These are phyloP conservation scores for Suhomyces kunorum DNA, from an alignment of 1,139 yeast genomes.

Conservation along the genomic window DNA sequence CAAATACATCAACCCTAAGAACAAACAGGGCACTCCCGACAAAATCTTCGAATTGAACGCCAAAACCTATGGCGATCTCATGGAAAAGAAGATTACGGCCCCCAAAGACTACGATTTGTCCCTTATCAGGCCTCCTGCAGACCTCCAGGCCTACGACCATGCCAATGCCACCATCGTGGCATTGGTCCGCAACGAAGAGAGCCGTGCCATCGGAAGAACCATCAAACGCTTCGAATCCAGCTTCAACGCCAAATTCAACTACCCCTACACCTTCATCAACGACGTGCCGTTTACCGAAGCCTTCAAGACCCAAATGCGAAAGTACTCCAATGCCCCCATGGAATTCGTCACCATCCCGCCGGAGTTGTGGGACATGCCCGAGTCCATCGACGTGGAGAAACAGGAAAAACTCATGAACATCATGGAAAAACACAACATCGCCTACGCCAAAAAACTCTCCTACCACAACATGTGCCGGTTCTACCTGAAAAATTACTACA, in stretches of 20 bases:
- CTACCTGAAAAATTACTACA: slow-evolving; percentile 63
- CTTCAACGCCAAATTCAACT: slow-evolving; percentile 68
- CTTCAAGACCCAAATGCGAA: slow-evolving; percentile 49
- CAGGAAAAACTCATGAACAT: slow-evolving; percentile 42
- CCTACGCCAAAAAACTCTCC: slow-evolving; percentile 62
- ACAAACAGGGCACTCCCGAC: slow-evolving; percentile 29
- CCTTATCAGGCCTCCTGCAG: slow-evolving; percentile 34
- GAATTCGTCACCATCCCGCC: slow-evolving; percentile 59
- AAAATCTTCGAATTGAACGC: slow-evolving; percentile 37
- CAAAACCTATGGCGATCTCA: slow-evolving; percentile 32
- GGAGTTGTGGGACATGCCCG: slow-evolving; percentile 68
- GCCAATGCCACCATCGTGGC: slow-evolving; percentile 78
- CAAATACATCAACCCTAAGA: slow-evolving; percentile 33
- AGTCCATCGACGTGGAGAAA: slow-evolving; percentile 47
- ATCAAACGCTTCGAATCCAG: slow-evolving; percentile 59
- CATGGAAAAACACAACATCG: slow-evolving; percentile 50
- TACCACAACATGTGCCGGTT: slow-evolving; percentile 82
- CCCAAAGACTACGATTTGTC: slow-evolving; percentile 50
- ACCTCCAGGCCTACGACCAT: slow-evolving; percentile 32
- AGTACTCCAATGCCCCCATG: slow-evolving; percentile 50
- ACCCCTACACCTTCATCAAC: slow-evolving; percentile 80
- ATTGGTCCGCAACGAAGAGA: slow-evolving; percentile 67
- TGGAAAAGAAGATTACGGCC: slow-evolving; percentile 39
- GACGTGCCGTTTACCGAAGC: slow-evolving; percentile 62
- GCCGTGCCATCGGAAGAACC: slow-evolving; percentile 48